Percentiles rank a stretch among this genome's conserved stretches.
phyloP scores from a whole-genome alignment of 495 filamentous ascomycete species.

The Xylaria acuta region DNA sequence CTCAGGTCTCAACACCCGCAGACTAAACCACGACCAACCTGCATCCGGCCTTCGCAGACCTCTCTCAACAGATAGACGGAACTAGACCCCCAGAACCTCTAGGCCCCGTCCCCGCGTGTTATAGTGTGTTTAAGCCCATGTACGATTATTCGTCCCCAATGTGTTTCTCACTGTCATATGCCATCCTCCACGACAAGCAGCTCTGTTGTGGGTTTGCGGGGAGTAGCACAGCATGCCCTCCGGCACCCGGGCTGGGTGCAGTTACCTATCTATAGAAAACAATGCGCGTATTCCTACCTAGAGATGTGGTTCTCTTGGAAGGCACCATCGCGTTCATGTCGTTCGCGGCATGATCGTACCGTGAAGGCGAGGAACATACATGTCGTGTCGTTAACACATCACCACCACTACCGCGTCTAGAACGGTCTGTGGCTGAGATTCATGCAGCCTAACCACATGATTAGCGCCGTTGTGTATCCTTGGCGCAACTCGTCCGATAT shows the following conservation, averaged over 20 bases:
- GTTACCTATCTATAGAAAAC: not conserved
- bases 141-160: not conserved
- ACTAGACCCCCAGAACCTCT: not conserved
- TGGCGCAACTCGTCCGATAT: not conserved
- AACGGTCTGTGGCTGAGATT: conserved; percentile 19
- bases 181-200: not conserved
- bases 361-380: not conserved
- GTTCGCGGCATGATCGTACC: not conserved
- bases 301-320: not conserved
- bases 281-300: not conserved
- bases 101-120: not conserved
- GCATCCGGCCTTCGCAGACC: not conserved
- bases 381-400: not conserved
- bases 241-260: no score
- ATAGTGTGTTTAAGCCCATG: no score
- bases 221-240: not conserved
- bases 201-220: no score
- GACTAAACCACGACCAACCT: not conserved
- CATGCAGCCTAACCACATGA: conserved; percentile 4
- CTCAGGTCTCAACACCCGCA: no score
- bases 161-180: not conserved
- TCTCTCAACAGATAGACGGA: not conserved
- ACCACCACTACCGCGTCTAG: conserved; percentile 16
- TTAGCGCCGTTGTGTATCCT: conserved; percentile 10
- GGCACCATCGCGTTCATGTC: not conserved